Percentiles rank a stretch among this genome's conserved stretches.
phyloP scores from a whole-genome alignment of 1,284 basidiomycete genomes.

The Erythrobasidium hasegawianum region DNA sequence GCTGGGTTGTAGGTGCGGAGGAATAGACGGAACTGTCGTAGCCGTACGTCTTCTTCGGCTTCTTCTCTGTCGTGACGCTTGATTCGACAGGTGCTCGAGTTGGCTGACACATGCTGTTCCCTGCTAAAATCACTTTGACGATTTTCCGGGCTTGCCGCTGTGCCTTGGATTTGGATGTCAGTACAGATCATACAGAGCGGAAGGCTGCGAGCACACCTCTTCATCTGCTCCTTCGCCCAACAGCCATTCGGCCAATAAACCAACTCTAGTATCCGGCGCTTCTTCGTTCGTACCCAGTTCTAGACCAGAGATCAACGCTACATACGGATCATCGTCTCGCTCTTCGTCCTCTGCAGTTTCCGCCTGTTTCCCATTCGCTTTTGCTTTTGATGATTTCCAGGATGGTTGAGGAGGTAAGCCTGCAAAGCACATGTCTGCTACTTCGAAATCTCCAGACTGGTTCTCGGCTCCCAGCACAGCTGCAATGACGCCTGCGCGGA shows the following conservation, averaged over 20 bases:
- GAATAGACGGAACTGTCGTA: conserved; percentile 64
- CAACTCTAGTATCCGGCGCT: conserved; percentile 65
- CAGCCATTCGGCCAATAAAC: conserved; percentile 81
- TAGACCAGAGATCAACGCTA: conserved; percentile 80
- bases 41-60: conserved; percentile 55
- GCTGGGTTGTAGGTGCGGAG: conserved; percentile 65
- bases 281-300: conserved; percentile 59
- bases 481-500: conserved; percentile 65
- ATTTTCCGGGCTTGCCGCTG: conserved; percentile 65
- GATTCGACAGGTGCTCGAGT: conserved; percentile 53
- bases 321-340: conserved; percentile 62
- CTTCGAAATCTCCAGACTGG: conserved; percentile 83
- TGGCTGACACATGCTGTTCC: conserved; percentile 70
- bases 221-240: conserved; percentile 72
- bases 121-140: conserved; percentile 76
- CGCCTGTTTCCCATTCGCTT: conserved; percentile 4
- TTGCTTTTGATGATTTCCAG: conserved; percentile 27
- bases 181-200: too few species aligned
- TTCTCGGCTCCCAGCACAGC: conserved; percentile 88
- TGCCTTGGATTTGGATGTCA: conserved; percentile 57
- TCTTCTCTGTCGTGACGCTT: conserved; percentile 47
- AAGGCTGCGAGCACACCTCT: conserved; percentile 47
- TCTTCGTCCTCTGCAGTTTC: conserved; percentile 49
- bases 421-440: conserved; percentile 81
- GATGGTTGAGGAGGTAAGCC: conserved; percentile 67